Percentiles rank a stretch among this genome's conserved stretches.
These are phyloP conservation scores for Chlamydomonas asymmetrica DNA, from an alignment of 139 green algal genomes.

Conservation along the genomic window DNA sequence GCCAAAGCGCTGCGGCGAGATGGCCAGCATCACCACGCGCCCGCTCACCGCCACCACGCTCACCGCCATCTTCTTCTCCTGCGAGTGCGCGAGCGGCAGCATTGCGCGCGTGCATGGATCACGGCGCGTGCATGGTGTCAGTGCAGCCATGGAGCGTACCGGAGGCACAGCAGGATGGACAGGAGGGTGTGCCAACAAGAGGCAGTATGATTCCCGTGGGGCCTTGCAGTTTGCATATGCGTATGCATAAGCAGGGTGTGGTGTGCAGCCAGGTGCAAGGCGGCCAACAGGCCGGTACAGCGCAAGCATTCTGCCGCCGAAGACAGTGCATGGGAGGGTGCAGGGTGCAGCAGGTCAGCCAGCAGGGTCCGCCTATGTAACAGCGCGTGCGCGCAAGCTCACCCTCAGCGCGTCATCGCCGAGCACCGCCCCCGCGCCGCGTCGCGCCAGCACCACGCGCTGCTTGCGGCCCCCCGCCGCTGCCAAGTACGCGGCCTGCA, in stretches of 20 bases:
- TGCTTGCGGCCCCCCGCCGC: constrained; percentile 5
- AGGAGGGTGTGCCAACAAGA: too few relatives aligned
- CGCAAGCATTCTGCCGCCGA: too few relatives aligned
- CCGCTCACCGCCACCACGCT: constrained; percentile 16
- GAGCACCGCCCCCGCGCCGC: constrained; percentile 24
- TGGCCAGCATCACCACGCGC: constrained; percentile 7
- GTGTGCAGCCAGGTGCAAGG: too few relatives aligned
- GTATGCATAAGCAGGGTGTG: too few relatives aligned
- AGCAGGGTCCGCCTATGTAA: not conserved
- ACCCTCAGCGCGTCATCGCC: constrained; percentile 38
- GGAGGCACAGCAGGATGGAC: too few relatives aligned
- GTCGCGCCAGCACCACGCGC: constrained; percentile 31
- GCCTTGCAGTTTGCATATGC: too few relatives aligned
- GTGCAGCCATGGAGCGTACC: too few relatives aligned
- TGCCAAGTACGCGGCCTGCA: not conserved
- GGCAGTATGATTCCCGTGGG: too few relatives aligned
- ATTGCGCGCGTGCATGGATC: too few relatives aligned
- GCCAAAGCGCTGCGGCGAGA: constrained; percentile 38
- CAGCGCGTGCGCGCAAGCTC: not conserved
- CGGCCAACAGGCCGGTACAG: too few relatives aligned
- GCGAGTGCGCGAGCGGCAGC: not conserved
- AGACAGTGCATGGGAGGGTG: too few relatives aligned
- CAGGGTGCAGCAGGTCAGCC: not conserved
- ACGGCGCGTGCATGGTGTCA: too few relatives aligned
- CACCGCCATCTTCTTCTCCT: constrained; percentile 22